Conservation (phyloP, 306 rosid genomes). For the Trichosanthes cucumerina region DNA sequence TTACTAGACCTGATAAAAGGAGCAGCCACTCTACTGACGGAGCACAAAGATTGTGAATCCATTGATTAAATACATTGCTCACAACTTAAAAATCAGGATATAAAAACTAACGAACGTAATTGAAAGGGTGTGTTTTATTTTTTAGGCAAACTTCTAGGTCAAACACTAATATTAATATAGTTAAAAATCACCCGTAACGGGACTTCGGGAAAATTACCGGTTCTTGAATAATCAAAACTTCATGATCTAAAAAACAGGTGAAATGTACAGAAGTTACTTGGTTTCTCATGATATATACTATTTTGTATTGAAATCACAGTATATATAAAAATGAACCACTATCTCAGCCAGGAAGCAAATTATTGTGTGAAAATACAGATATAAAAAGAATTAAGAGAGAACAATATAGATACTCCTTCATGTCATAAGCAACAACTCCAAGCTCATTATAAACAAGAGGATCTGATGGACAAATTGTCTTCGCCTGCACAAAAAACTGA, state of each 20-base stretch:
- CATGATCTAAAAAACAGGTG: background rate
- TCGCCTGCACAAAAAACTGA: slow-evolving; percentile 83
- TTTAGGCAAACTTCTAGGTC: background rate
- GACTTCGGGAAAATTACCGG: background rate
- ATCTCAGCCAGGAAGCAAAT: background rate
- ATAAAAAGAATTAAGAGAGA: background rate
- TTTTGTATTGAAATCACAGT: background rate
- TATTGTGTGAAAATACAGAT: background rate
- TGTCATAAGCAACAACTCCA: slow-evolving; percentile 93
- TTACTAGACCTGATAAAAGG: background rate
- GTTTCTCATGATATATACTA: background rate
- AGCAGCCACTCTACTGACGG: background rate
- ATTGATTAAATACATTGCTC: background rate
- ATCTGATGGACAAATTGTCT: slow-evolving; percentile 76
- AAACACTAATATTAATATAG: background rate
- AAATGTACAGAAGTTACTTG: background rate
- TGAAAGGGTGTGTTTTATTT: background rate
- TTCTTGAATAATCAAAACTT: background rate
- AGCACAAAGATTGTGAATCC: background rate
- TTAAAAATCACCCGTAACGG: background rate
- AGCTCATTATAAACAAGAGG: slow-evolving; percentile 93
- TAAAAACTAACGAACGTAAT: background rate
- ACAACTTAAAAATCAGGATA: background rate
- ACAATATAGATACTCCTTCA: slow-evolving; percentile 65
- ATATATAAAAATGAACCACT: background rate